Conservation (phyloP, 2,329 filamentous ascomycete species). For the Curvularia sp. region DNA sequence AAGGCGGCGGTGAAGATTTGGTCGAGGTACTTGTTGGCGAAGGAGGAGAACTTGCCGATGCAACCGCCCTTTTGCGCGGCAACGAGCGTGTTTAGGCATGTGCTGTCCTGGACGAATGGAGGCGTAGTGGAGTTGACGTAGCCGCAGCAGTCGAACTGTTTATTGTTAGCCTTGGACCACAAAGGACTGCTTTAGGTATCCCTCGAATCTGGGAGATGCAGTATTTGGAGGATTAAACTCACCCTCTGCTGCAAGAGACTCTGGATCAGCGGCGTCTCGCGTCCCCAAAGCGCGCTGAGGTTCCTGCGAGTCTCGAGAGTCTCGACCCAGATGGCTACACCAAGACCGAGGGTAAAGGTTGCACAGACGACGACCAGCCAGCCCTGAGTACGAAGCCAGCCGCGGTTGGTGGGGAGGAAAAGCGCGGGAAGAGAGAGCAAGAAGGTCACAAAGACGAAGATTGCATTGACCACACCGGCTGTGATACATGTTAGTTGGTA, state of each 20-base stretch:
- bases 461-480: constrained; percentile 75
- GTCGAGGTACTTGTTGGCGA: constrained; percentile 75
- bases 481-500: constrained; percentile 29
- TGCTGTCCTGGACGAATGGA: constrained; percentile 72
- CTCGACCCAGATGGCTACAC: constrained; percentile 69
- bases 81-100: constrained; percentile 72
- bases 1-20: constrained; percentile 80
- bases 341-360: constrained; percentile 68
- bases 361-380: constrained; percentile 71
- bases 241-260: constrained; percentile 74
- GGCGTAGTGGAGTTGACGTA: constrained; percentile 76
- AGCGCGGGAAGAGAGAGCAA: constrained; percentile 74
- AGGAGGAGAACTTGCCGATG: constrained; percentile 69
- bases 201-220: too few species aligned
- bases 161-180: background rate
- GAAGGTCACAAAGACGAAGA: constrained; percentile 75
- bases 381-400: constrained; percentile 73
- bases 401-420: constrained; percentile 68
- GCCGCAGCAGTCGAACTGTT: constrained; percentile 79
- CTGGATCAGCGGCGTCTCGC: constrained; percentile 65
- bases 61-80: constrained; percentile 76
- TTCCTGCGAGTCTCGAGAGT: constrained; percentile 72
- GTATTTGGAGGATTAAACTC: constrained; percentile 41
- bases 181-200: background rate
- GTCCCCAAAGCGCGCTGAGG: constrained; percentile 67